Evolutionary conservation across 257 asterid genomes (phyloP).

Genomic region (Pogostemon cablin): DNA sequence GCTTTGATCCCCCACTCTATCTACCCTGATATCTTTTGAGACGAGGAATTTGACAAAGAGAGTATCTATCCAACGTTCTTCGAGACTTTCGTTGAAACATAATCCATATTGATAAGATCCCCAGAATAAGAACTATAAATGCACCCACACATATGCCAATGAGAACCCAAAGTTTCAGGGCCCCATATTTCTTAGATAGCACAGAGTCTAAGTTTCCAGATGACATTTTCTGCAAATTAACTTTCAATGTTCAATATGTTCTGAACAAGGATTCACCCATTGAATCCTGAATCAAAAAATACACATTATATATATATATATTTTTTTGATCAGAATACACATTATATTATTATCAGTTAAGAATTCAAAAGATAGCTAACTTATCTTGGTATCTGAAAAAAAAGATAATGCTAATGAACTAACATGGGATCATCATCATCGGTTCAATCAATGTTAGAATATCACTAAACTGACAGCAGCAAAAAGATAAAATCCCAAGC

Average conservation of each 20-base stretch:
- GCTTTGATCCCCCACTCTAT: slow-evolving; percentile 57
- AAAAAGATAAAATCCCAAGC: slow-evolving; percentile 13
- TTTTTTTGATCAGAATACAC: slow-evolving; percentile 14
- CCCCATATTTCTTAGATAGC: slow-evolving; percentile 66
- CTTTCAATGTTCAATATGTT: slow-evolving; percentile 21
- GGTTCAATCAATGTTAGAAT: no score
- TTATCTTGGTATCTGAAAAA: neutral
- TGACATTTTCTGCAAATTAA: slow-evolving; percentile 52
- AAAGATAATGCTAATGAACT: no score
- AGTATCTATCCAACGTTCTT: slow-evolving; percentile 51
- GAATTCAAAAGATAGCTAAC: no score
- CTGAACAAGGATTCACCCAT: slow-evolving; percentile 41
- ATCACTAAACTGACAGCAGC: no score
- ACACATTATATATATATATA: slow-evolving; percentile 17
- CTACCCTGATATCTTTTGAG: slow-evolving; percentile 84
- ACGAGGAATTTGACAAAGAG: slow-evolving; percentile 70
- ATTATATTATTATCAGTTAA: no score
- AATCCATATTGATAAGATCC: slow-evolving; percentile 73
- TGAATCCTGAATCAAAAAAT: slow-evolving; percentile 54
- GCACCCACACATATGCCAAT: slow-evolving; percentile 77
- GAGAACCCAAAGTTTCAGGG: slow-evolving; percentile 83
- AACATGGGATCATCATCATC: no score
- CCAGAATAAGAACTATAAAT: slow-evolving; percentile 69
- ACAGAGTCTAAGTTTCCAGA: slow-evolving; percentile 56
- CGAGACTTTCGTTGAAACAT: slow-evolving; percentile 68